These are phyloP conservation scores for Meripilus lineatus DNA, from an alignment of 1,284 basidiomycete genomes.

Conservation along the genomic window DNA sequence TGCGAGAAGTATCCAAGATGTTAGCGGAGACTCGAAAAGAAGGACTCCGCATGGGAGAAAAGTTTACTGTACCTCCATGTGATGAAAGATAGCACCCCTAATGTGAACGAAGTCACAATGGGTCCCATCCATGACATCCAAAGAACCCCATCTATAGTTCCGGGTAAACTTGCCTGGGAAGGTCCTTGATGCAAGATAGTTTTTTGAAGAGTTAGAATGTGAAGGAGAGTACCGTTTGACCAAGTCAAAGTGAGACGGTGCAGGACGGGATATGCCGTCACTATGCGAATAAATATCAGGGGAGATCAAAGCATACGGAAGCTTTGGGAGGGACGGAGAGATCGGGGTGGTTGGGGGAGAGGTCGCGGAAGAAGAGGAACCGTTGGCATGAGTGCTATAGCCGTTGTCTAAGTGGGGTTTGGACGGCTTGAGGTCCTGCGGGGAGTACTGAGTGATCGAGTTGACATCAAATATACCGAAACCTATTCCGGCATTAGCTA, in stretches of 20 bases:
- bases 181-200: constrained; percentile 38
- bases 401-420: constrained; percentile 31
- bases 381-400: constrained; percentile 44
- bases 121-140: constrained; percentile 70
- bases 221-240: constrained; percentile 64
- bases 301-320: constrained; percentile 76
- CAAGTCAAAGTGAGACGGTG: constrained; percentile 58
- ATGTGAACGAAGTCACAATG: constrained; percentile 77
- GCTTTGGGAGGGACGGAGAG: constrained; percentile 49
- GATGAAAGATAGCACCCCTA: constrained; percentile 71
- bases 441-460: constrained; percentile 43
- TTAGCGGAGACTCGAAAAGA: too few relatives aligned
- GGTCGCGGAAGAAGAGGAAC: constrained; percentile 39
- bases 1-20: constrained; percentile 17
- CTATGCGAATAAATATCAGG: constrained; percentile 76
- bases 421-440: constrained; percentile 24
- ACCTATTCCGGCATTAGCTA: constrained; percentile 76
- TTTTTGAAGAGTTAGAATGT: constrained; percentile 15
- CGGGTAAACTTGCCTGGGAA: constrained; percentile 59
- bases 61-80: constrained; percentile 63
- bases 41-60: constrained; percentile 15
- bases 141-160: constrained; percentile 71
- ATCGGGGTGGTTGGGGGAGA: constrained; percentile 63
- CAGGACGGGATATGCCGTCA: constrained; percentile 59
- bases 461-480: constrained; percentile 81